Conservation (phyloP, 371 early-diverging fungal species). For the Mortierella sp. region DNA sequence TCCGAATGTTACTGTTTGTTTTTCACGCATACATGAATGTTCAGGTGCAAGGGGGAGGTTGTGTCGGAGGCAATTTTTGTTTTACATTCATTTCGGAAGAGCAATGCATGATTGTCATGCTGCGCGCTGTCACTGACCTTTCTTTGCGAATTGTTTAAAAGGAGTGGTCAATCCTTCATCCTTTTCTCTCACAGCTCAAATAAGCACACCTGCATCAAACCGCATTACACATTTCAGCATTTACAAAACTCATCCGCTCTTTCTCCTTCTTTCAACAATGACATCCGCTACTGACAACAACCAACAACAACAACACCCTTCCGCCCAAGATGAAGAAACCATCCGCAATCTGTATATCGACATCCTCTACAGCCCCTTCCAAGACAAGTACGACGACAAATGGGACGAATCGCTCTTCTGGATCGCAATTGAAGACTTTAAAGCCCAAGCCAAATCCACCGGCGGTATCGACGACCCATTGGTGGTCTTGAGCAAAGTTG, state of each 20-base stretch:
- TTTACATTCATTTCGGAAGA: not conserved
- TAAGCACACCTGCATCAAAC: not conserved
- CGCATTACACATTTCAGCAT: no score
- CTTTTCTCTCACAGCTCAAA: not conserved
- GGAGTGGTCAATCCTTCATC: not conserved
- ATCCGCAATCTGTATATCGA: not conserved
- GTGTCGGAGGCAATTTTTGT: not conserved
- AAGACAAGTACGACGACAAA: conserved; percentile 18
- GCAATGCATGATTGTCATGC: not conserved
- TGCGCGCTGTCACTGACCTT: not conserved
- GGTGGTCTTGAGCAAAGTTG: not conserved
- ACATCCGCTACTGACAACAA: not conserved
- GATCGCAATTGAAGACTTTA: conserved; percentile 17
- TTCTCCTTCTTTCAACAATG: not conserved
- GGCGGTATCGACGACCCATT: conserved; percentile 15
- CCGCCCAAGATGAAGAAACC: not conserved
- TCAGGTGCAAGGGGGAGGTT: not conserved
- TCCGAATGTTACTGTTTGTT: no score
- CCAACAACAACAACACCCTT: not conserved
- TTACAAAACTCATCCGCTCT: not conserved
- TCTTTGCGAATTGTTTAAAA: not conserved
- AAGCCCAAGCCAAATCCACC: not conserved
- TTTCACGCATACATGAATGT: not conserved
- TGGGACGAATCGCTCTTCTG: conserved; percentile 15
- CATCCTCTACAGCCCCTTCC: conserved; percentile 9